Conservation (phyloP, 345 rosid genomes). For the Gynandropsis gynandra region DNA sequence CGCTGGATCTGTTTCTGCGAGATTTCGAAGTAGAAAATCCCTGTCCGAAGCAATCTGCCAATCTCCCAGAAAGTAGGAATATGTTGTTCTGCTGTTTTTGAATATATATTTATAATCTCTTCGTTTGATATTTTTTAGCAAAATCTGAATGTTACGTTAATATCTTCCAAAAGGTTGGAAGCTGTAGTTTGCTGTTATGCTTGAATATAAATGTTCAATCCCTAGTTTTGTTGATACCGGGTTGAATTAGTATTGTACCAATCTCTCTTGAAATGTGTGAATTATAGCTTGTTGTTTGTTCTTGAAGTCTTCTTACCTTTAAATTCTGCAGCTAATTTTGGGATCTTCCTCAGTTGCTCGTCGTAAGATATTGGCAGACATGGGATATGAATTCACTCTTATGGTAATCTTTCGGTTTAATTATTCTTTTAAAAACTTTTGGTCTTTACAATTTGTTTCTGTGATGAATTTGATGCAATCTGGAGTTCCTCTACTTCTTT, state of each 20-base stretch:
- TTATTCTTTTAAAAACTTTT: no score
- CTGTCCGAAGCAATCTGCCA: no score
- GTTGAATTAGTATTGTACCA: no score
- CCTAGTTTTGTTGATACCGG: no score
- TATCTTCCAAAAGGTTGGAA: neutral
- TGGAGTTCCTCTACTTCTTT: neutral
- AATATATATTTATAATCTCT: neutral
- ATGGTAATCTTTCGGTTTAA: conserved; percentile 32
- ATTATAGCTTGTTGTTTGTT: neutral
- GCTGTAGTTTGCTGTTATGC: neutral
- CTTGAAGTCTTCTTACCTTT: neutral
- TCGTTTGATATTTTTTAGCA: neutral
- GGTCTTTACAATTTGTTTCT: neutral
- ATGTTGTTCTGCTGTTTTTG: neutral
- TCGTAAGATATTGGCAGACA: conserved; percentile 55
- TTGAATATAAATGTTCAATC: no score
- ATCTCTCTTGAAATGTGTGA: neutral
- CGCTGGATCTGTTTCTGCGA: neutral
- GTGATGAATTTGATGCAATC: neutral
- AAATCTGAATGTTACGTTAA: neutral
- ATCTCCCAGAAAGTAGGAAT: conserved; percentile 1
- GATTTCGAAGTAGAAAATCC: neutral
- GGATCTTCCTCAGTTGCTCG: conserved; percentile 81
- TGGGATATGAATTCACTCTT: conserved; percentile 83
- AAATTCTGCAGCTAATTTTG: conserved; percentile 53